Percentiles rank a stretch among this genome's conserved stretches.
phyloP scores from a whole-genome alignment of 148 eudicot species.

The Camellia lanceoleosa region DNA sequence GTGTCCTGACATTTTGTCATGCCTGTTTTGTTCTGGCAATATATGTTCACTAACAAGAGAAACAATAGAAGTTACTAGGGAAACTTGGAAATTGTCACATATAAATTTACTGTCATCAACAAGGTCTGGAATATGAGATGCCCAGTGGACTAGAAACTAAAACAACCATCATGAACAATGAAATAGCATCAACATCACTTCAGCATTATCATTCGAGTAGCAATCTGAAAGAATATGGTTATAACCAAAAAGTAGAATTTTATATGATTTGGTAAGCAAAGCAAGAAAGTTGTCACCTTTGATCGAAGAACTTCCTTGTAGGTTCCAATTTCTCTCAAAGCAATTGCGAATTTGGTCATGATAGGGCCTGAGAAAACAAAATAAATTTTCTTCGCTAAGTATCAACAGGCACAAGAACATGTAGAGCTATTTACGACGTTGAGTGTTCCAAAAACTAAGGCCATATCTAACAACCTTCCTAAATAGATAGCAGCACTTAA shows the following conservation, averaged over 20 bases:
- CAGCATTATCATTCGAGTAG: too few species aligned
- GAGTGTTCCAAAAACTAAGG: neutral
- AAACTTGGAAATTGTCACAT: neutral
- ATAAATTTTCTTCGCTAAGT: neutral
- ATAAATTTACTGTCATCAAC: neutral
- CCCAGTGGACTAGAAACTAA: conserved; percentile 7
- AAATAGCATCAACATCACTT: neutral
- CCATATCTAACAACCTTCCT: neutral
- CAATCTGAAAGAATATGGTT: neutral
- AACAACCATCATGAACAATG: neutral
- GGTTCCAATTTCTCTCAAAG: conserved; percentile 80
- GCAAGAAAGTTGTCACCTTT: conserved; percentile 42
- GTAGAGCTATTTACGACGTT: neutral
- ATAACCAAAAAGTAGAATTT: neutral
- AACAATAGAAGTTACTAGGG: neutral
- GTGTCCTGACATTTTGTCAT: conserved; percentile 6
- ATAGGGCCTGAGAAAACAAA: conserved; percentile 57
- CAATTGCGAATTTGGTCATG: conserved; percentile 78
- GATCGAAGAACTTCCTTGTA: conserved; percentile 91
- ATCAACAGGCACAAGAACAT: neutral
- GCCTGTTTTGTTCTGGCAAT: neutral
- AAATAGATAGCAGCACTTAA: neutral
- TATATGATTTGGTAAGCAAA: neutral
- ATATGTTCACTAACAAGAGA: neutral
- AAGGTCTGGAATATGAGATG: neutral